These are phyloP conservation scores for Aureobasidium sp. DNA, from an alignment of 2,329 filamentous ascomycete species.

Conservation along the genomic window DNA sequence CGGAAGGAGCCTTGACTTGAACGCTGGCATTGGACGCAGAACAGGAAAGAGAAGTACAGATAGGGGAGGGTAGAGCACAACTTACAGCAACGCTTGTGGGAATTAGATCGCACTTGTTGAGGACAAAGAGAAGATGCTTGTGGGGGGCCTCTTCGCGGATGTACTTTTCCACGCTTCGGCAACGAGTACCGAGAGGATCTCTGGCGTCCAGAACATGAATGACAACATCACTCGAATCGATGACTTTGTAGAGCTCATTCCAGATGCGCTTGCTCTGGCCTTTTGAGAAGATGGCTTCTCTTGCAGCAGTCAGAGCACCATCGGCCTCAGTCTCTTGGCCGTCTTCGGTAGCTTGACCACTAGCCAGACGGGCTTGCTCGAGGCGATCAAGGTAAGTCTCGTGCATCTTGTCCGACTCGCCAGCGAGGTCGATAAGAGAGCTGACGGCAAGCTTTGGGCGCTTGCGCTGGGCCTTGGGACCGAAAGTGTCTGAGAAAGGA, in stretches of 20 bases:
- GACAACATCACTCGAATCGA: constrained; percentile 91
- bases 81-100: constrained; percentile 93
- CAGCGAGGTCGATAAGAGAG: constrained; percentile 73
- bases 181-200: constrained; percentile 84
- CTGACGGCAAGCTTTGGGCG: constrained; percentile 81
- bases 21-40: constrained; percentile 56
- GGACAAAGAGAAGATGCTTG: constrained; percentile 84
- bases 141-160: constrained; percentile 88
- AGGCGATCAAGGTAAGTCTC: constrained; percentile 72
- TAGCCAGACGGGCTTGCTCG: constrained; percentile 70
- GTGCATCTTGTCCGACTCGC: constrained; percentile 71
- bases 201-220: constrained; percentile 90
- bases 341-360: constrained; percentile 57
- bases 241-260: constrained; percentile 90
- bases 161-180: constrained; percentile 86
- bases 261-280: constrained; percentile 93
- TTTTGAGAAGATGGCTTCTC: constrained; percentile 77
- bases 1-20: constrained; percentile 80
- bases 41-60: constrained; percentile 19
- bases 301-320: constrained; percentile 38
- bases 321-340: constrained; percentile 26
- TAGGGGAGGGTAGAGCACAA: constrained; percentile 29
- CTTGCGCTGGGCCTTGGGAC: constrained; percentile 88
- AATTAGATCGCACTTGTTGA: constrained; percentile 90
- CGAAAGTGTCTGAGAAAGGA: constrained; percentile 84